Base-by-base conservation (phyloP, 228 moss, liverwort and hornwort species). In the Sphagnum fallax region DNA sequence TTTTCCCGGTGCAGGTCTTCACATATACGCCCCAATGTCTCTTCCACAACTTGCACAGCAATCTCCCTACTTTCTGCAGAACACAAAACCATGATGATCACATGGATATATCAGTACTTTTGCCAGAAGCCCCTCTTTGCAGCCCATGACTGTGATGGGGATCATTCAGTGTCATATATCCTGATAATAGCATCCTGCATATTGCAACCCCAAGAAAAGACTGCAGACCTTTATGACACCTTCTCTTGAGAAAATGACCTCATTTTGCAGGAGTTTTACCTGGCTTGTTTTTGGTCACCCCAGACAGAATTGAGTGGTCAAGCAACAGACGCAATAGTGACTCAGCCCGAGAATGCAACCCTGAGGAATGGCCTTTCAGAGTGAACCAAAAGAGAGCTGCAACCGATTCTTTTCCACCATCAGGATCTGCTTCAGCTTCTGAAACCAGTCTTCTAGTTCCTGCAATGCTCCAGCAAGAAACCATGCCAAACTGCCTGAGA, bases 341-440 rank as follows among this genome's bases (percentile, higher is more conserved):
- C 76, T 90, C 87, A 49, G 98, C 90, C 53, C 93, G 91, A 86
- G 94, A 98, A 70, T 94, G 94, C 52, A 98, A 73, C 71, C 92
- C 90, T 63, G 75, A 89, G 53, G 92, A 83, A 82, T 93, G 90
- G 50, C 98, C 98, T 68, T 83, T 92, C 32, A 98, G 80, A 9
- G 87, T 89, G 73, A 88, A 90, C 69, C 84, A 89, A 66, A 98
- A 73, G 60, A 98, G 80, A 49, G 85, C 85, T 79, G 85, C 88
- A 73, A 90, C 90, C 32, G 86, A 71, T 50, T 87, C 74, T 72
- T 77, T 87, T 53, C 78, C 78, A 51, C 89, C 87, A 58, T 64
- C 62, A 5, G 83, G 82, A 82, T 92, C 87, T 75, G 80, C 73
- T 76, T 87, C 89, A 64, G 84, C 94, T 77, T 98, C 98, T 8